phyloP scores from a whole-genome alignment of 139 green algal genomes.

The Picochlorum sp. region DNA sequence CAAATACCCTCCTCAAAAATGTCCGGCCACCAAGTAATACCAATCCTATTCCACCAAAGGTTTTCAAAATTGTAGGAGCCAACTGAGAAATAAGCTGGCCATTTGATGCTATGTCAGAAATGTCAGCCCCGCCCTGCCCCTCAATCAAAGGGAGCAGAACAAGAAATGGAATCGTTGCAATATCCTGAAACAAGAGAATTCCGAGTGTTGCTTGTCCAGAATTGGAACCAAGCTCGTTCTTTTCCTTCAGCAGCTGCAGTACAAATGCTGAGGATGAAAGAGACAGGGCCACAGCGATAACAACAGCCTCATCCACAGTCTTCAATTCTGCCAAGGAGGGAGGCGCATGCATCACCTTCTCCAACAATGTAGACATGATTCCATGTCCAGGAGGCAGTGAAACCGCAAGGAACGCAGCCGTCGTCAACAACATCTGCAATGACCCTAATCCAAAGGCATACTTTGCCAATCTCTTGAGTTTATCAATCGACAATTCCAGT shows the following conservation, averaged over 20 bases:
- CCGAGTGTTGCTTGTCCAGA: conserved; percentile 90
- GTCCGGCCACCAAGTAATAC: conserved; percentile 75
- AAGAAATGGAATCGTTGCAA: conserved; percentile 87
- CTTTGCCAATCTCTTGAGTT: conserved; percentile 82
- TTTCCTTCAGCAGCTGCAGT: conserved; percentile 87
- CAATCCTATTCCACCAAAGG: conserved; percentile 60
- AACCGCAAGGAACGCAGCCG: conserved; percentile 60
- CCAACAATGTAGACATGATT: conserved; percentile 75
- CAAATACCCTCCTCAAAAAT: conserved; percentile 55
- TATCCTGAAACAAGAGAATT: conserved; percentile 91
- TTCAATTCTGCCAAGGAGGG: conserved; percentile 34
- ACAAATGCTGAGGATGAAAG: conserved; percentile 86
- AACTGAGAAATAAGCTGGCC: conserved; percentile 44
- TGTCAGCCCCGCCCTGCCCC: conserved; percentile 1
- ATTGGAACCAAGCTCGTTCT: conserved; percentile 65
- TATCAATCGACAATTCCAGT: conserved; percentile 82
- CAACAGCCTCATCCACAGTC: conserved; percentile 68
- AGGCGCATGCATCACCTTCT: conserved; percentile 47
- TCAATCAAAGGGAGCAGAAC: conserved; percentile 80
- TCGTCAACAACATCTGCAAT: conserved; percentile 69
- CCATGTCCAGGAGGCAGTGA: conserved; percentile 65
- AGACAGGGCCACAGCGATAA: conserved; percentile 82
- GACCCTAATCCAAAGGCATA: conserved; percentile 90
- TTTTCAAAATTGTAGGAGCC: conserved; percentile 59
- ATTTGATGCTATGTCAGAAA: background rate